Conservation (phyloP, 768 basidiomycete genomes). For the Leucosporidium scottii region DNA sequence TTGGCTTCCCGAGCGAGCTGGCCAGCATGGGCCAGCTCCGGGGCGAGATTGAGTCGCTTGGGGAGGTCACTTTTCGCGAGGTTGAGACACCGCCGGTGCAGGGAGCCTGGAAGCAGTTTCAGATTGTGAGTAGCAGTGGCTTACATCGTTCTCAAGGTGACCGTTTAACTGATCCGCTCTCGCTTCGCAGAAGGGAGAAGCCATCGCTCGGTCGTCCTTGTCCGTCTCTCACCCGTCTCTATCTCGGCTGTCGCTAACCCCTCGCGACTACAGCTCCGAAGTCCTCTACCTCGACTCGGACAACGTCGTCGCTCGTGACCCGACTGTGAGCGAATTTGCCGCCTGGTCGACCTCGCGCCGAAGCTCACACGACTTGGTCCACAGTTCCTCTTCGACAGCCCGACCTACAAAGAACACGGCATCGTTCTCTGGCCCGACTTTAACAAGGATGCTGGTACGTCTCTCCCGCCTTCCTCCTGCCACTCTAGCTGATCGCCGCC, state of each 20-base stretch:
- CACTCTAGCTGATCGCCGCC: too few relatives aligned
- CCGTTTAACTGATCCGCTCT: neutral
- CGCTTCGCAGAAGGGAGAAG: neutral
- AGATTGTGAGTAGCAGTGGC: conserved; percentile 30
- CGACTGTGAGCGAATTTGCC: conserved; percentile 19
- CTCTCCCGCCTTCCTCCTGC: neutral
- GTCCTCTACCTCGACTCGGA: conserved; percentile 47
- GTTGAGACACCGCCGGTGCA: conserved; percentile 11
- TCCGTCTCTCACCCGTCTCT: neutral
- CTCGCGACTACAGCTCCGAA: conserved; percentile 28
- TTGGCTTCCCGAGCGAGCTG: conserved; percentile 45
- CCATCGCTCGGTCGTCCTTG: neutral
- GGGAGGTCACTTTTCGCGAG: conserved; percentile 38
- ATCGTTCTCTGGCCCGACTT: conserved; percentile 48
- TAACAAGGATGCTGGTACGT: conserved; percentile 43
- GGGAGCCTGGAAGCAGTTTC: conserved; percentile 41
- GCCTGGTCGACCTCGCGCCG: too few relatives aligned
- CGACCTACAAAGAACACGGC: conserved; percentile 38
- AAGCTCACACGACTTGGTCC: neutral
- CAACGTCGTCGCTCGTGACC: conserved; percentile 44
- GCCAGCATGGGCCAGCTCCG: conserved; percentile 25
- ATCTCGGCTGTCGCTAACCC: too few relatives aligned
- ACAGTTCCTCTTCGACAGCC: conserved; percentile 42
- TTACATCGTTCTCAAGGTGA: too few relatives aligned
- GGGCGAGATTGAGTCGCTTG: conserved; percentile 40